Evolutionary conservation across 352 stramenopile genomes (phyloP), one percentile per base, ranked within the genome.

Genomic region (Peronospora farinosa): DNA sequence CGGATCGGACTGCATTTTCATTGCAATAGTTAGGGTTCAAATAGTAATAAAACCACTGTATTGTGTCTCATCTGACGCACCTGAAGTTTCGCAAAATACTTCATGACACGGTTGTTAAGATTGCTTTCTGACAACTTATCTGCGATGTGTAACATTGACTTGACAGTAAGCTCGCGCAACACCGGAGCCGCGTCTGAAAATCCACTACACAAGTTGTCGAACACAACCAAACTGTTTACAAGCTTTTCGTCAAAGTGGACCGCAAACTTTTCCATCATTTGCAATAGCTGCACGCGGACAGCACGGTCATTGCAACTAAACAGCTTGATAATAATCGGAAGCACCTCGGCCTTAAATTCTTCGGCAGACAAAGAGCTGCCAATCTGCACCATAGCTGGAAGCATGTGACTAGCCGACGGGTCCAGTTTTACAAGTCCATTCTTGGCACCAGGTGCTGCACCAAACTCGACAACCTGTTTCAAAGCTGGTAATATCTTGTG

Each of bases 281-380:
- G 85, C 52, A 97, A 60, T 12, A 97, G 66, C 56, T 95, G 89
- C 32, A 93, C 84, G 39, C 88, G 81, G 40, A 95, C 82, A 1
- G 84, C 85, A 52, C 88, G 80, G 49, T 97, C 88, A 54, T 96
- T 95, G 58, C 89, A 96, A 36, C 73, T 88, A 39, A 97, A 97
- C 1, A 97, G 64, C 49, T 90, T 89, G 43, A 96, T 55, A 46
- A 97, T 78, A 21, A 87, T 85, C 11, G 88, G 88, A 46, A 96
- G 67, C 36, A 96, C 80, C 15, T 92, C 72, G n/a, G 75, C 65
- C 35, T 90, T 90, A 47, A 96, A 95, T 40, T 89, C 82, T 51
- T 95, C 78, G 15, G 70, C 45, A 30, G 80, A 71, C 27, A 95
- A 60, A 39, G 74, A 84, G 21, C 65, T 73, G 25, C 83, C 83